phyloP scores from a whole-genome alignment of 768 basidiomycete species.

The Lyophyllum decastes region DNA sequence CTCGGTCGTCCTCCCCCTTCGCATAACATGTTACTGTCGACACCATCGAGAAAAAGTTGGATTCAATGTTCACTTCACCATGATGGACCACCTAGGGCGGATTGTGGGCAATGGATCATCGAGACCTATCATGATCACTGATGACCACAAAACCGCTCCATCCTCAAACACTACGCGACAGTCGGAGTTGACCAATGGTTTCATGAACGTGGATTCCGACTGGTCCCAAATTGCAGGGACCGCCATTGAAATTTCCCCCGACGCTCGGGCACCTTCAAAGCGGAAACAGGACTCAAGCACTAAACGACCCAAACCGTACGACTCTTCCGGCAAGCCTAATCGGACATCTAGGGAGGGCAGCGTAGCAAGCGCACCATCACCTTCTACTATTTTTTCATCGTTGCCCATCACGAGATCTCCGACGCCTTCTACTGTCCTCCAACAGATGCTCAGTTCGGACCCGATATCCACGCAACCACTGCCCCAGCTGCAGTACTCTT shows the following conservation, averaged over 20 bases:
- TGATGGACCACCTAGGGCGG: constrained; percentile 79
- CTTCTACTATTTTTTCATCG: constrained; percentile 44
- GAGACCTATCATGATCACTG: constrained; percentile 96
- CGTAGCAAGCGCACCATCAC: constrained; percentile 50
- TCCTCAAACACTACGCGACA: constrained; percentile 29
- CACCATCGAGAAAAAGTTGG: constrained; percentile 98
- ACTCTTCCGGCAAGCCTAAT: constrained; percentile 47
- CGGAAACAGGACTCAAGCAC: constrained; percentile 52
- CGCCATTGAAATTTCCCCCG: constrained; percentile 30
- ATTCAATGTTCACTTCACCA: constrained; percentile 86
- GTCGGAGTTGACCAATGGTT: constrained; percentile 32
- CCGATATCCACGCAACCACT: constrained; percentile 27
- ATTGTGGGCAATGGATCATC: constrained; percentile 82
- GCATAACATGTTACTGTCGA: constrained; percentile 97
- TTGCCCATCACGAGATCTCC: constrained; percentile 47
- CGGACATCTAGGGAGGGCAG: constrained; percentile 55
- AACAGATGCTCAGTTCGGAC: constrained; percentile 31
- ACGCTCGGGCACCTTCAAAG: constrained; percentile 45
- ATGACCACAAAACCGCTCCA: constrained; percentile 90
- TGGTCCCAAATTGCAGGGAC: constrained; percentile 45
- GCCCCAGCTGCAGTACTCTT: constrained; percentile 36
- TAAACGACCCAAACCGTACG: constrained; percentile 74
- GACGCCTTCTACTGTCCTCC: constrained; percentile 39
- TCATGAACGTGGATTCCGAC: constrained; percentile 43
- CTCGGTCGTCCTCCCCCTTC: constrained; percentile 85